Base-by-base conservation (phyloP, 306 rosid genomes). In the Amphicarpaea edgeworthii region DNA sequence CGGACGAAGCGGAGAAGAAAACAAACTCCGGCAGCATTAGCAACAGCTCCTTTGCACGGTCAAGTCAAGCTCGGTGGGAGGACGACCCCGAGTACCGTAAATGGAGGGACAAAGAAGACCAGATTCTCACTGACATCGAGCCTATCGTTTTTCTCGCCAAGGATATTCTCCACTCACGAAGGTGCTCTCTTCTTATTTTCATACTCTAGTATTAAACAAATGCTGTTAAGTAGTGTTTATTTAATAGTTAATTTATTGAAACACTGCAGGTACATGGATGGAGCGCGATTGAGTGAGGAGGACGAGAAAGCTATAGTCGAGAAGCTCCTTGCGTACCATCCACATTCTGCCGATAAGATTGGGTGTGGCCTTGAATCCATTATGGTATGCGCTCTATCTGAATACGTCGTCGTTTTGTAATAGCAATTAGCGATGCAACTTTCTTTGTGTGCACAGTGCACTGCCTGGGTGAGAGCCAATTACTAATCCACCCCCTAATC, bases 341-440 rank as follows among this genome's bases (percentile, higher is more conserved):
- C 97, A 7, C 90, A 84, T 30, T 85, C 88, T 9, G 83, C 90
- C 53, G 97, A 90, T 86, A 92, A 92, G 90, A 87, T 95, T 82
- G 99, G 97, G 19, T 85, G 93, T 40, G 99, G 93, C 58, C 87
- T 92, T 46, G 96, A 92, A 61, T 89, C 91, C 66, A 84, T 95
- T 45, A 92, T 90, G 97, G 99, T 92, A 80, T 26, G 57, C 57
- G 43, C 58, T 81, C 1, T 0, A 12, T 75, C 12, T 58, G 8
- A 47, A 30, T 4, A 55, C 32, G 32, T 59, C 38, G 17, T 15
- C 40, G 20, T 59, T 11, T 58, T 28, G 1, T 24, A 5, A 14
- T 28, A 10, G 8, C 2, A n/a, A n/a, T n/a, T n/a, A n/a, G n/a
- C 19, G 7, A 50, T 50, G 24, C 58, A 0, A 8, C 6, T 17